A percentile compares a stretch with the other conserved stretches of the same genome.
phyloP scores from a whole-genome alignment of 306 rosid genomes.

The Cicer pinnatifidum region DNA sequence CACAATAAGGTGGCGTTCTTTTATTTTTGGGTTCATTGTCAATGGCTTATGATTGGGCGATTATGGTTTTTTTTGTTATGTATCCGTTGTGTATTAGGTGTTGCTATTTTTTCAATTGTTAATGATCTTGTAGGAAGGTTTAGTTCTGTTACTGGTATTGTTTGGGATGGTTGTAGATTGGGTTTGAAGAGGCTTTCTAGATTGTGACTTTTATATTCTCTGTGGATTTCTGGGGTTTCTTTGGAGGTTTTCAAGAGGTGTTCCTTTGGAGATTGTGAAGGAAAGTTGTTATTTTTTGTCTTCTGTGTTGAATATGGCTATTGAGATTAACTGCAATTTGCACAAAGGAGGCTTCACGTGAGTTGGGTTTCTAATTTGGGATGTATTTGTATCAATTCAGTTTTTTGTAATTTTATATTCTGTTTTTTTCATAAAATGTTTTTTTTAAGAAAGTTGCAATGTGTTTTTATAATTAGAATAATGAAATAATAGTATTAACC shows the following conservation, averaged over 20 bases:
- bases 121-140: conserved; percentile 76
- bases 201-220: conserved; percentile 76
- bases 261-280: conserved; percentile 82
- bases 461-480: too few relatives aligned
- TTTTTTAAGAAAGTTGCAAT: too few relatives aligned
- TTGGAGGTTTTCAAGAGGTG: conserved; percentile 82
- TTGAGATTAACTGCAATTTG: conserved; percentile 67
- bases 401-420: too few relatives aligned
- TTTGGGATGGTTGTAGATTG: conserved; percentile 87
- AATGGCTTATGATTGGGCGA: conserved; percentile 82
- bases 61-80: conserved; percentile 79
- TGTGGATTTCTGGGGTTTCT: conserved; percentile 93
- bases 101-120: conserved; percentile 71
- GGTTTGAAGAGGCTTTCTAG: conserved; percentile 89
- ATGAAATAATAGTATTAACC: too few relatives aligned
- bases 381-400: too few relatives aligned
- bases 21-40: conserved; percentile 71
- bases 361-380: conserved; percentile 52
- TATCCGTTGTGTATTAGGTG: conserved; percentile 88
- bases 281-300: conserved; percentile 83
- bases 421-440: too few relatives aligned
- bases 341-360: conserved; percentile 58
- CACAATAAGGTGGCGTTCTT: conserved; percentile 71
- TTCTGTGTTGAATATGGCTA: conserved; percentile 75
- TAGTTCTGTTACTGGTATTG: conserved; percentile 59